A percentile compares a stretch with the other conserved stretches of the same genome.
Conservation (phyloP, 148 eudicot genomes). For the Chenopodium berlandieri region DNA sequence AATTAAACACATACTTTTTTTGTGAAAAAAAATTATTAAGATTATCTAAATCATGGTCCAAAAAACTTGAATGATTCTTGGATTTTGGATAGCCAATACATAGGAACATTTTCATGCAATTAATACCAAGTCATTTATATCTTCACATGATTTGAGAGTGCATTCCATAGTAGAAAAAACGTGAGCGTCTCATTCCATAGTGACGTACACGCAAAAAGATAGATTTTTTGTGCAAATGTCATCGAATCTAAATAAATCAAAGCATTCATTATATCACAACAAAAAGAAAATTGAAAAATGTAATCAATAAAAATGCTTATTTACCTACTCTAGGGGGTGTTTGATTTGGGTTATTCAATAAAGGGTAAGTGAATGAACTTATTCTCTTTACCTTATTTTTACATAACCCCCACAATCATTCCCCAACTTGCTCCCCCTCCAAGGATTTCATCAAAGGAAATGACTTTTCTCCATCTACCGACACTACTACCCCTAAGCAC, state of each 20-base stretch:
- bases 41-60: neutral
- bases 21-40: neutral
- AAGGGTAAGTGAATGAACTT: neutral
- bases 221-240: neutral
- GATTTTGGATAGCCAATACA: neutral
- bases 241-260: neutral
- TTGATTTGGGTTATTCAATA: neutral
- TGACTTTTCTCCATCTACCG: neutral
- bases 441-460: neutral
- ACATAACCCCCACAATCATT: neutral
- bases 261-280: too few species aligned
- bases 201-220: neutral
- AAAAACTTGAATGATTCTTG: neutral
- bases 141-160: neutral
- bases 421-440: neutral
- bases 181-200: neutral
- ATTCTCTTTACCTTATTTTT: neutral
- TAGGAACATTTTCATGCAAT: neutral
- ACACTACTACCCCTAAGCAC: neutral
- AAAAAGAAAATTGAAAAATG: too few species aligned
- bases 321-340: too few species aligned
- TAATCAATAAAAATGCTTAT: too few species aligned
- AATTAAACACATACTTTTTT: neutral
- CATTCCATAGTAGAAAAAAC: neutral
- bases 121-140: neutral